phyloP scores from a whole-genome alignment of 2,329 filamentous ascomycete species.

The Nigrospora osmanthi region DNA sequence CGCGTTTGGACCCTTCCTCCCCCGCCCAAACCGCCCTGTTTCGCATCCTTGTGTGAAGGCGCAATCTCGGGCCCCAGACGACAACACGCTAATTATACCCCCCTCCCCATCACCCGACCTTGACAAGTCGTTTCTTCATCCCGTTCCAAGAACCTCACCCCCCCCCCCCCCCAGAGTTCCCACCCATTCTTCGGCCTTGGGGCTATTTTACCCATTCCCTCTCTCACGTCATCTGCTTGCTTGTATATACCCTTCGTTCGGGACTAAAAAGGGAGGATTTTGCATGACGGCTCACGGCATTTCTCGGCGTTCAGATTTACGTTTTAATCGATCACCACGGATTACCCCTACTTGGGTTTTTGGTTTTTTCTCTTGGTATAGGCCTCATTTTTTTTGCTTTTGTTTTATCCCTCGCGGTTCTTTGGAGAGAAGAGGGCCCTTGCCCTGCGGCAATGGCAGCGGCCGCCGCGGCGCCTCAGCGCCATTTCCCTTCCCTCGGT shows the following conservation, averaged over 20 bases:
- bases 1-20: too few relatives aligned
- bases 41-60: too few relatives aligned
- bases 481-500: too few relatives aligned
- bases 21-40: too few relatives aligned
- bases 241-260: slow-evolving; percentile 23
- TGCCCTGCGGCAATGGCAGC: background rate
- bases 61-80: too few relatives aligned
- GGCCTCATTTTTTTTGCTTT: background rate
- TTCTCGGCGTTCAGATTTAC: slow-evolving; percentile 18
- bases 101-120: background rate
- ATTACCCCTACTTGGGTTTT: too few relatives aligned
- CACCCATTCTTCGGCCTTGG: slow-evolving; percentile 12
- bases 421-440: background rate
- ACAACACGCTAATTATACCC: slow-evolving; percentile 2
- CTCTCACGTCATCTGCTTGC: slow-evolving; percentile 4
- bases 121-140: background rate
- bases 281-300: slow-evolving; percentile 19
- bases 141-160: slow-evolving; percentile 2
- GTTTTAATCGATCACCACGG: slow-evolving; percentile 2
- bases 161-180: slow-evolving; percentile 8
- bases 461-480: too few relatives aligned
- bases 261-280: slow-evolving; percentile 14
- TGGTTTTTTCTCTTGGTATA: background rate
- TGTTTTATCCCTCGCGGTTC: background rate
- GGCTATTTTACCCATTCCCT: slow-evolving; percentile 5